Evolutionary conservation across 495 filamentous ascomycete genomes (phyloP), one percentile per base, ranked within the genome.

Genomic region (Parmelia sp.): DNA sequence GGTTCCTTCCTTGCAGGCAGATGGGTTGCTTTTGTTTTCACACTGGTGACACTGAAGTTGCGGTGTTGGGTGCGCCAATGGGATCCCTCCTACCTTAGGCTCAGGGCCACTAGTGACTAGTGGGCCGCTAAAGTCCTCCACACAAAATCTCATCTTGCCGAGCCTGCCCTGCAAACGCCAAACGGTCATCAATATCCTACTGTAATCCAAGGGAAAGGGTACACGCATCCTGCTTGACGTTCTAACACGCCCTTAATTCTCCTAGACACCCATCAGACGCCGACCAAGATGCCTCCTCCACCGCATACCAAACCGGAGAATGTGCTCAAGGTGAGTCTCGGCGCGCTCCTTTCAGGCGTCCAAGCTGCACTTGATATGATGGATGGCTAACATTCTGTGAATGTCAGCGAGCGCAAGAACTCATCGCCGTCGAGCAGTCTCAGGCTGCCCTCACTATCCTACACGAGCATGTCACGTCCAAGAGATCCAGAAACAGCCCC

Each of bases 401-500:
- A 23, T 4, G n/a, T 33, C 65, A 89, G 86, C 84, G 94, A 72
- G 94, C 93, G 60, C 91, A 96, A 79, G 94, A 98, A 82, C 91
- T 98, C 75, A 95, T 97, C 80, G 94, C 91, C 70, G 94, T 98
- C 72, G 88, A 89, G 75, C 95, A 97, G 84, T 82, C 89, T 69
- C 83, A 87, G 68, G 93, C 94, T 74, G 95, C 95, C 72, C 82
- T 97, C 69, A 91, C 87, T 69, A 88, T 97, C 68, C 89, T 98
- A 58, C 95, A 98, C 82, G 94, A 98, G 83, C 94, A 98, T 88
- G 91, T 96, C 78, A 95, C 91, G 69, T 96, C 91, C 63, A 98
- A 98, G 81, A 82, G 94, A 66, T 96, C 92, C 63, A 90, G 95
- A 73, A 97, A 93, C 86, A 95, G 90, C 73, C 92, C 94, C 71